Evolutionary conservation across 495 filamentous ascomycete genomes (phyloP).

Genomic region (Penicillium salamii): DNA sequence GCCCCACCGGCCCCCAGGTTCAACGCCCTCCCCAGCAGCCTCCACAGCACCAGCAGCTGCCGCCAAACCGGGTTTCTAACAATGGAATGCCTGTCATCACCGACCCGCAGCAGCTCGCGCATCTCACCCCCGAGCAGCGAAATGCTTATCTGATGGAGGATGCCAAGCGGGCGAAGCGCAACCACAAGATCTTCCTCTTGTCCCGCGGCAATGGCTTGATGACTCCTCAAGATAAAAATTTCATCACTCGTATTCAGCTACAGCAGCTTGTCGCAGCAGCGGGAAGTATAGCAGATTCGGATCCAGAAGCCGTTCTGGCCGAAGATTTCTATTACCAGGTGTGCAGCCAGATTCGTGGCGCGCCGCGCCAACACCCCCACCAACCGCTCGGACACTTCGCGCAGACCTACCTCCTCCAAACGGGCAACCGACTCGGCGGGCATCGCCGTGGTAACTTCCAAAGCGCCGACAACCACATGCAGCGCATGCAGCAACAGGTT

Average conservation of each 20-base stretch:
- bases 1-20: slow-evolving; percentile 24
- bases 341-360: slow-evolving; percentile 86
- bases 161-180: slow-evolving; percentile 91
- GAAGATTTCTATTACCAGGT: slow-evolving; percentile 99
- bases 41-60: slow-evolving; percentile 27
- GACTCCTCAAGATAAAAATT: slow-evolving; percentile 99
- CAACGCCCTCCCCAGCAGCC: slow-evolving; percentile 31
- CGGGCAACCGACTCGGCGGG: slow-evolving; percentile 72
- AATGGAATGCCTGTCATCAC: slow-evolving; percentile 54
- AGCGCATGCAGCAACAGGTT: slow-evolving; percentile 98
- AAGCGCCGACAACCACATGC: slow-evolving; percentile 92
- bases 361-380: slow-evolving; percentile 78
- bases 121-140: slow-evolving; percentile 76
- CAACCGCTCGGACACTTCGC: slow-evolving; percentile 95
- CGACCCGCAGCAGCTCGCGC: slow-evolving; percentile 69
- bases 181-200: slow-evolving; percentile 94
- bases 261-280: slow-evolving; percentile 93
- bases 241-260: slow-evolving; percentile 95
- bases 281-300: slow-evolving; percentile 75
- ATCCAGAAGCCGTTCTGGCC: slow-evolving; percentile 71
- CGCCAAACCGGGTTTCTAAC: slow-evolving; percentile 23
- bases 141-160: slow-evolving; percentile 81
- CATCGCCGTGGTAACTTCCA: slow-evolving; percentile 61
- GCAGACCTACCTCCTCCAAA: slow-evolving; percentile 95
- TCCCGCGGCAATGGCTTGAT: slow-evolving; percentile 95